Evolutionary conservation across 2,329 filamentous ascomycete genomes (phyloP).

Genomic region (Monosporascus cannonballus): DNA sequence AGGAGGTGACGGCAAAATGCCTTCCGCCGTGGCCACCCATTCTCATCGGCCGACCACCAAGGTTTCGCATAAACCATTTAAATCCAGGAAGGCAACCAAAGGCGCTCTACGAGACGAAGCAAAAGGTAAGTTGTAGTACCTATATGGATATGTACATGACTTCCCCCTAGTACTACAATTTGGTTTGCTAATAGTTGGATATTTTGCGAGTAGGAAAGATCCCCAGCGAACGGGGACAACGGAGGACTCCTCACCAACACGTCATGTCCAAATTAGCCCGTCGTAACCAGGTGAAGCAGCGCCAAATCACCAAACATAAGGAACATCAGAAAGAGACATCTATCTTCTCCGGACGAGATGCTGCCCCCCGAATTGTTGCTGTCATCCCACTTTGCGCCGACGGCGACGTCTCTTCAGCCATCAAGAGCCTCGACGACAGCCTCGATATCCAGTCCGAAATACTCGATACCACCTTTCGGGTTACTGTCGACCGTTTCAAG

Average conservation of each 20-base stretch:
- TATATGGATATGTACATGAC: not conserved
- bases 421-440: constrained; percentile 67
- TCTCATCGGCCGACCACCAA: constrained; percentile 94
- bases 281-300: constrained; percentile 90
- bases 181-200: too few species aligned
- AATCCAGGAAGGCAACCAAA: constrained; percentile 86
- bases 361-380: constrained; percentile 81
- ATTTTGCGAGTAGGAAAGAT: constrained; percentile 66
- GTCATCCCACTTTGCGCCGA: constrained; percentile 78
- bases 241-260: constrained; percentile 91
- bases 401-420: constrained; percentile 59
- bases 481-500: constrained; percentile 84
- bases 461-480: constrained; percentile 52
- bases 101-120: constrained; percentile 74
- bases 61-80: constrained; percentile 81
- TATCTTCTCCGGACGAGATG: constrained; percentile 81
- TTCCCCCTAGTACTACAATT: too few species aligned
- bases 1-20: constrained; percentile 68
- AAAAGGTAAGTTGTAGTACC: constrained; percentile 61
- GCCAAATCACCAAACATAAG: constrained; percentile 74
- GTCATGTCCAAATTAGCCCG: constrained; percentile 97
- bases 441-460: constrained; percentile 69
- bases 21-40: constrained; percentile 61
- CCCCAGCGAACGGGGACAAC: constrained; percentile 62
- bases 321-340: constrained; percentile 74